phyloP scores from a whole-genome alignment of 805 yeast genomes.

The Saturnispora zaruensis region DNA sequence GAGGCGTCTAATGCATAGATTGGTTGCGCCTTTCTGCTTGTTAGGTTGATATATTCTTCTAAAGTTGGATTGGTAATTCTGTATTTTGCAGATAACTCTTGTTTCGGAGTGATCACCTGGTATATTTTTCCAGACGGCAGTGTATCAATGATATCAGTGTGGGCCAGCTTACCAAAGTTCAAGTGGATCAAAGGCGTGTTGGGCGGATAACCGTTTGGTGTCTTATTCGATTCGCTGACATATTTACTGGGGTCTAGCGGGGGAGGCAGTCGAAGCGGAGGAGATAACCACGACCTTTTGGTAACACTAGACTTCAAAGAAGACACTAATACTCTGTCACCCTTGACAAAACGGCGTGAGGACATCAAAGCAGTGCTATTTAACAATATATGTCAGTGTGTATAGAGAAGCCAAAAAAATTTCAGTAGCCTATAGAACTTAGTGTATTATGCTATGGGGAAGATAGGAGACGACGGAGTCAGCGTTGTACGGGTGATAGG shows the following conservation, averaged over 20 bases:
- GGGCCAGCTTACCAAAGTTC: conserved; percentile 26
- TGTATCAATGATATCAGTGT: conserved; percentile 32
- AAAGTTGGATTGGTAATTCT: conserved; percentile 33
- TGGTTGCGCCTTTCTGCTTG: conserved; percentile 40
- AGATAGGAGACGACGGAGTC: background rate
- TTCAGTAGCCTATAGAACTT: background rate
- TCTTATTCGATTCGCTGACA: background rate
- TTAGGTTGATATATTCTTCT: conserved; percentile 38
- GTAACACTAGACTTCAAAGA: conserved; percentile 22
- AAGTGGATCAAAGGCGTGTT: conserved; percentile 14
- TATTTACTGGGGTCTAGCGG: conserved; percentile 2
- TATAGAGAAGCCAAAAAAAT: background rate
- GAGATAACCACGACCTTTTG: conserved; percentile 24
- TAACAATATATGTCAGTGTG: background rate
- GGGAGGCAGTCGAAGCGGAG: conserved; percentile 19
- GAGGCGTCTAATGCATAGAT: conserved; percentile 43
- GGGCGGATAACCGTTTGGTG: conserved; percentile 13
- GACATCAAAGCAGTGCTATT: conserved; percentile 4
- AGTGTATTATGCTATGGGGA: background rate
- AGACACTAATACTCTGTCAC: conserved; percentile 27
- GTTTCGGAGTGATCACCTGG: conserved; percentile 13
- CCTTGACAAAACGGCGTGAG: conserved; percentile 20
- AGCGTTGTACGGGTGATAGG: background rate
- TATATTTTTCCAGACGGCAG: conserved; percentile 29
- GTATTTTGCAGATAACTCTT: conserved; percentile 20